A percentile compares a stretch with the other conserved stretches of the same genome.
Conservation (phyloP, 805 yeast genomes). For the Grigorovia yakushimaensis region DNA sequence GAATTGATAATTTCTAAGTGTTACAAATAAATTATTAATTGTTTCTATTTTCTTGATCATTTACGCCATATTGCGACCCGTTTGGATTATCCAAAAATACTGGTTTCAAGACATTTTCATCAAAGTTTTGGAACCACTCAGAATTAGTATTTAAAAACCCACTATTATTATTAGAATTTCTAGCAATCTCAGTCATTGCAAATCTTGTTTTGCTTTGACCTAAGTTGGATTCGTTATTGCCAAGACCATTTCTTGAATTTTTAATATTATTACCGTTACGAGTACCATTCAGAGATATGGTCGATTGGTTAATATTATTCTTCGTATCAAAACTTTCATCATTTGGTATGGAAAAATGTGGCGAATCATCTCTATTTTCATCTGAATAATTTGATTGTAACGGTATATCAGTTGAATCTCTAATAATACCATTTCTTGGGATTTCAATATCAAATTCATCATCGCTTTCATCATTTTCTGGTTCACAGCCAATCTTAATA, state of each 20-base stretch:
- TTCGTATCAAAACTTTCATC: slow-evolving; percentile 4
- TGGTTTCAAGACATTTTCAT: slow-evolving; percentile 88
- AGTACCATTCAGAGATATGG: background rate
- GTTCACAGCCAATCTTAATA: slow-evolving; percentile 83
- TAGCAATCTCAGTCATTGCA: slow-evolving; percentile 3
- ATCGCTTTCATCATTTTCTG: slow-evolving; percentile 67
- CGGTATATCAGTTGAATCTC: slow-evolving; percentile 5
- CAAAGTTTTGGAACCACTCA: slow-evolving; percentile 88
- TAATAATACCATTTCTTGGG: slow-evolving; percentile 25
- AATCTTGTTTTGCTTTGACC: background rate
- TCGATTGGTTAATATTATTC: slow-evolving; percentile 1
- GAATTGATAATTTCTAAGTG: background rate
- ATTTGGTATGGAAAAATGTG: slow-evolving; percentile 13
- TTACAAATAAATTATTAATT: background rate
- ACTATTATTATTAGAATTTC: slow-evolving; percentile 11
- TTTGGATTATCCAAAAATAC: slow-evolving; percentile 56
- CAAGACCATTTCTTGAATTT: background rate
- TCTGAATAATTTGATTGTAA: slow-evolving; percentile 20
- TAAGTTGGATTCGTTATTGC: background rate
- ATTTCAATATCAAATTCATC: slow-evolving; percentile 94
- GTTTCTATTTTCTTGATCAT: background rate
- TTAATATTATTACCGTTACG: background rate
- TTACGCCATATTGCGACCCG: background rate
- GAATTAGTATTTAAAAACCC: slow-evolving; percentile 33
- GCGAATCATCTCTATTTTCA: slow-evolving; percentile 8